Evolutionary conservation across 73 alveolate genomes (phyloP).

Genomic region (Loxodes magnus): DNA sequence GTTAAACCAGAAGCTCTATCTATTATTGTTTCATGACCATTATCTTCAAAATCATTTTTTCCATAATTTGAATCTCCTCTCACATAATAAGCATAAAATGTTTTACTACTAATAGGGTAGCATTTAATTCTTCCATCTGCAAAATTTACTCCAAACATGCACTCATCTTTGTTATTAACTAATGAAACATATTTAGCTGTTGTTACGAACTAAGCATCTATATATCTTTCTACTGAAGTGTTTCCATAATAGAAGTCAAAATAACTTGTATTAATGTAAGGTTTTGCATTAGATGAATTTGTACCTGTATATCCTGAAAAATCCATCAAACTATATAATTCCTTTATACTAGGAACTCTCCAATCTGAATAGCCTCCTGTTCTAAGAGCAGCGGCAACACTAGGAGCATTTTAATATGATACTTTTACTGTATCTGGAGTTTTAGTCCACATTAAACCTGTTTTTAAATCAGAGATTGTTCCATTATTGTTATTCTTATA

Average conservation of each 20-base stretch:
- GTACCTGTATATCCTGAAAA: background rate
- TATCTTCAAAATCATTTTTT: too few species aligned
- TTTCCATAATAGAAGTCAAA: slow-evolving; percentile 4
- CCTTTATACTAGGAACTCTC: slow-evolving; percentile 9
- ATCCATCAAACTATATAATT: background rate
- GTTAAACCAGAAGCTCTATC: background rate
- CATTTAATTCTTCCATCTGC: slow-evolving; percentile 6
- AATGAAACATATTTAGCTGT: background rate
- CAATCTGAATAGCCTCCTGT: slow-evolving; percentile 1
- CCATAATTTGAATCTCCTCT: background rate
- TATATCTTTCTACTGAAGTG: background rate
- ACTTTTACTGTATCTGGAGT: too few species aligned
- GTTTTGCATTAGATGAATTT: background rate
- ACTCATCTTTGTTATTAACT: slow-evolving; percentile 1
- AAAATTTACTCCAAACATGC: slow-evolving; percentile 5
- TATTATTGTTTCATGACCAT: too few species aligned
- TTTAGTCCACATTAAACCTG: too few species aligned
- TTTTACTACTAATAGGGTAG: background rate
- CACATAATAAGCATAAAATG: background rate
- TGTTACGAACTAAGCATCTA: background rate
- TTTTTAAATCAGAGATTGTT: too few species aligned
- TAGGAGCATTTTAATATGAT: too few species aligned
- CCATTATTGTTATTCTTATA: too few species aligned
- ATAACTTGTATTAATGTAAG: background rate
- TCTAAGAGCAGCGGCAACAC: too few species aligned